A percentile compares a stretch with the other conserved stretches of the same genome.
phyloP scores from a whole-genome alignment of 2,329 filamentous ascomycete genomes.

The Nigrograna mackinnonii region DNA sequence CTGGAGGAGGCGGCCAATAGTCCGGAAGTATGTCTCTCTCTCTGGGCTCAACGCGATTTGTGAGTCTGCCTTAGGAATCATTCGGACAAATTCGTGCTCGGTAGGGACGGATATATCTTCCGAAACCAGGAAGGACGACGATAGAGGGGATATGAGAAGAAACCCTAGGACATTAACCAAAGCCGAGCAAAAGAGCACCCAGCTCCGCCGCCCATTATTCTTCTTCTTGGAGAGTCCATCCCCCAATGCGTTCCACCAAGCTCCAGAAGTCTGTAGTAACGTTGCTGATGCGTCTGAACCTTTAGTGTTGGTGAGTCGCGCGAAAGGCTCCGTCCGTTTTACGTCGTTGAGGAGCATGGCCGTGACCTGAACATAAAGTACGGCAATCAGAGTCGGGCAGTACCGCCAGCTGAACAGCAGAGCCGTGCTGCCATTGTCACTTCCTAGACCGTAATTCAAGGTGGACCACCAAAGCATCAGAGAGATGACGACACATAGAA shows the following conservation, averaged over 20 bases:
- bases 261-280: slow-evolving; percentile 15
- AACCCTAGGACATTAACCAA: slow-evolving; percentile 14
- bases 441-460: background rate
- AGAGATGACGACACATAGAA: background rate
- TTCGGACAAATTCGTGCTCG: background rate
- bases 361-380: background rate
- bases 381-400: background rate
- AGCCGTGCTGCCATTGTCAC: background rate
- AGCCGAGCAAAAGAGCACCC: slow-evolving; percentile 9
- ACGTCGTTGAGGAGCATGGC: background rate
- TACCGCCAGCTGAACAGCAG: background rate
- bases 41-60: slow-evolving; percentile 4
- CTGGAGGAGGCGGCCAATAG: slow-evolving; percentile 23
- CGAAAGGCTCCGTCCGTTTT: background rate
- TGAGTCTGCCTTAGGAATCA: slow-evolving; percentile 1
- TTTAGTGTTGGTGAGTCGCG: background rate
- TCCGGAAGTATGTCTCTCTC: slow-evolving; percentile 23
- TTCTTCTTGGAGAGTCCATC: slow-evolving; percentile 16
- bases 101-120: slow-evolving; percentile 8
- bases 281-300: slow-evolving; percentile 2
- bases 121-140: slow-evolving; percentile 15
- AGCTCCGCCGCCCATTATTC: slow-evolving; percentile 13
- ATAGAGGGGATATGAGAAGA: slow-evolving; percentile 20
- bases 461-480: background rate
- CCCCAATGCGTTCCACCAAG: slow-evolving; percentile 26